A percentile compares a stretch with the other conserved stretches of the same genome.
phyloP scores from a whole-genome alignment of 257 asterid species.

The Primulina tabacum region DNA sequence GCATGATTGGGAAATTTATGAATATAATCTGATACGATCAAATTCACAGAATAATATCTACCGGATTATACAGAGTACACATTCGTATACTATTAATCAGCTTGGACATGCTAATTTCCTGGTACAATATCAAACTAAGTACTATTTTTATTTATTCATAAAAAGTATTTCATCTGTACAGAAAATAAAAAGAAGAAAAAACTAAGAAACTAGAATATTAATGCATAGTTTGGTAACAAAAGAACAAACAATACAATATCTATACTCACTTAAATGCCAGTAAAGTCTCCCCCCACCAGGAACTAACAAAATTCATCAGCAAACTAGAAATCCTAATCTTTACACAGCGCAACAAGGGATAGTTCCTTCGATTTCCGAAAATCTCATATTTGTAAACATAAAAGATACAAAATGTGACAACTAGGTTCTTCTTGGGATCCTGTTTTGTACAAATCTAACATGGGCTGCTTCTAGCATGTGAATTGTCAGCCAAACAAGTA shows the following conservation, averaged over 20 bases:
- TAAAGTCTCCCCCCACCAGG: background rate
- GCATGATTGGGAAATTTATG: background rate
- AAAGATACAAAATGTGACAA: no score
- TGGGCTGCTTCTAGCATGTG: no score
- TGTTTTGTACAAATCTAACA: no score
- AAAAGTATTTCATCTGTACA: no score
- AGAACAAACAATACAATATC: background rate
- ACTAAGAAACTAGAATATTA: background rate
- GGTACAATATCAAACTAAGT: no score
- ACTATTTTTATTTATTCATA: no score
- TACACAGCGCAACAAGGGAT: no score
- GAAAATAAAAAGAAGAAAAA: background rate
- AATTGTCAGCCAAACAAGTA: background rate
- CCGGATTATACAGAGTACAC: no score
- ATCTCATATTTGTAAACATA: no score
- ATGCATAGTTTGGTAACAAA: background rate
- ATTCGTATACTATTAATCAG: no score
- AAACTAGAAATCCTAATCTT: background rate
- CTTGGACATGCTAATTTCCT: no score
- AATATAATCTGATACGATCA: background rate
- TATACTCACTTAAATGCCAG: background rate
- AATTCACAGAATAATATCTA: background rate
- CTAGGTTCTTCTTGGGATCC: background rate
- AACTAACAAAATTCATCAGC: background rate
- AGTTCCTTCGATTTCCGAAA: no score